Base-by-base conservation (phyloP, 176 grass and related monocot species). In the Alopecurus myosuroides region DNA sequence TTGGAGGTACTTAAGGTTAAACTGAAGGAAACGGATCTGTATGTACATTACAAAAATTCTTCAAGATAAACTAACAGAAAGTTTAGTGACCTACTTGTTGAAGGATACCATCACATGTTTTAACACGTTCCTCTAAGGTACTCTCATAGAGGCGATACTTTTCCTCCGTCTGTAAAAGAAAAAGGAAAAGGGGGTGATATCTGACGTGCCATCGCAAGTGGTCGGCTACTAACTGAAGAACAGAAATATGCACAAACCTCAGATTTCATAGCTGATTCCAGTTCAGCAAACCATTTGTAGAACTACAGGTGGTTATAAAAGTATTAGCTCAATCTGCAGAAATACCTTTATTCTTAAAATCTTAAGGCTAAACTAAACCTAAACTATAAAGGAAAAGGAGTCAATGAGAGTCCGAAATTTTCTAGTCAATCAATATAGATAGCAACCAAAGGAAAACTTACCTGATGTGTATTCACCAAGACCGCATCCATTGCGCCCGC, bases 231-330 rank as follows among this genome's bases (percentile, higher is more conserved):
- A 45, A 78, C 65, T 33, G 39, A 78, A 87, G 50, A 33, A 65
- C 37, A 83, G 46, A 33, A 31, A 51, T 87, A 15, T 52, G 62
- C 64, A 89, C 89, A 82, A 81, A 98, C 93, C 96, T 98, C 96
- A 69, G 89, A 98, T 84, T 98, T 98, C 96, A 95, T 98, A 77
- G 85, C 89, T 50, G 93, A 98, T 84, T 98, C 96, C 66, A 98
- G 48, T 79, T 98, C 91, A 70, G 91, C 85, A 88, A 95, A 98
- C 96, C 96, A 98, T 88, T 95, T 98, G 91, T 95, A 98, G 79
- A 97, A 97, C 95, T 97, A 74, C 81, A 94, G 45, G 80, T 42
- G 81, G 55, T 89, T 40, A 76, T 35, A 64, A 60, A 70, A 79
- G 6, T 65, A 87, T 51, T 55, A 73, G 82, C 25, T 81, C 48